Percentiles rank a stretch among this genome's conserved stretches.
Conservation (phyloP, 2,329 filamentous ascomycete genomes). For the Boeremia exigua region DNA sequence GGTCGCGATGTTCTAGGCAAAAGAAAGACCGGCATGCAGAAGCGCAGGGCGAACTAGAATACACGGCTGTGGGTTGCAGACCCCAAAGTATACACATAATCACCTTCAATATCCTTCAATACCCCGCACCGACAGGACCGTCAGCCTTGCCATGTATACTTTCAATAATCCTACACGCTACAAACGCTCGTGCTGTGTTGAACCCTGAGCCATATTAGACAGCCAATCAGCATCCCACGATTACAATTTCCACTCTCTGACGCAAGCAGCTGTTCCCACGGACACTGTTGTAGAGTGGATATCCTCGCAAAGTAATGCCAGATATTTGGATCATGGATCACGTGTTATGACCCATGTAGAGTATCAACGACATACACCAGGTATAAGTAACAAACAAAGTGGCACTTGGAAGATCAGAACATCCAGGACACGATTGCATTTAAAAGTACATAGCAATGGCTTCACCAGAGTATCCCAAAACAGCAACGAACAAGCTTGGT, state of each 20-base stretch:
- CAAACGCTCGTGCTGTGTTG: slow-evolving; percentile 1
- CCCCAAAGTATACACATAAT: too few species aligned
- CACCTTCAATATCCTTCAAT: neutral
- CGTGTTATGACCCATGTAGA: neutral
- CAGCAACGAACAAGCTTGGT: slow-evolving; percentile 37
- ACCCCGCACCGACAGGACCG: neutral
- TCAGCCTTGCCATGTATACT: neutral
- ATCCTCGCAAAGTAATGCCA: slow-evolving; percentile 12
- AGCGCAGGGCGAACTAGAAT: slow-evolving; percentile 21
- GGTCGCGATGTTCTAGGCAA: slow-evolving; percentile 91
- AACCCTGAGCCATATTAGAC: neutral
- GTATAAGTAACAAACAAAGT: neutral
- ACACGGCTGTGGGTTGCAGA: neutral
- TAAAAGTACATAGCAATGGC: slow-evolving; percentile 14
- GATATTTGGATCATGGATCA: neutral
- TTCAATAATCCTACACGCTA: neutral
- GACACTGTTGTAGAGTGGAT: neutral
- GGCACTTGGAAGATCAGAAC: neutral
- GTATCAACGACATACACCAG: neutral
- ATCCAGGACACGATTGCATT: neutral
- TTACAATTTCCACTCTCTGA: neutral
- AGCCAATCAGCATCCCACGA: slow-evolving; percentile 7
- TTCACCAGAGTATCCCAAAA: slow-evolving; percentile 32
- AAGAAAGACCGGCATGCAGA: slow-evolving; percentile 56
- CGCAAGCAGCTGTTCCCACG: neutral